Evolutionary conservation across 2,329 filamentous ascomycete genomes (phyloP).

Genomic region (Penicillium italicum): DNA sequence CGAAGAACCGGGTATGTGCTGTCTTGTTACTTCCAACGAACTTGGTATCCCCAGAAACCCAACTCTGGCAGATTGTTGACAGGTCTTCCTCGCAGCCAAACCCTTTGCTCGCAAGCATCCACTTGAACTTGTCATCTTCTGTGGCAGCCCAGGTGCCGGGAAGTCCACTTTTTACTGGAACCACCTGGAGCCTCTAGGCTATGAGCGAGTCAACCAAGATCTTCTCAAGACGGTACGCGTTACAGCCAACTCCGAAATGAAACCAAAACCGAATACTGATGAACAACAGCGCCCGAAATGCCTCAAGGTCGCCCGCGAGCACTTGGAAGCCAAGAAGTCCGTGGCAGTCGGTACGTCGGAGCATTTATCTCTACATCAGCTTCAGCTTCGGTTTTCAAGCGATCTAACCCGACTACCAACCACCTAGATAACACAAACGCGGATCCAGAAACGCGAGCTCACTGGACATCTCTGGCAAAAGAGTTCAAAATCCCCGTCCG

Average conservation of each 20-base stretch:
- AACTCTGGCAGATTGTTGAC: not conserved
- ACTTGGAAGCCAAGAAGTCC: slow-evolving; percentile 62
- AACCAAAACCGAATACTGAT: not conserved
- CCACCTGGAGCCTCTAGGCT: slow-evolving; percentile 71
- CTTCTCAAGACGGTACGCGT: slow-evolving; percentile 63
- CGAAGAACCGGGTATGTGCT: slow-evolving; percentile 34
- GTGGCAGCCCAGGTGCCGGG: slow-evolving; percentile 82
- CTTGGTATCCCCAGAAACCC: not conserved
- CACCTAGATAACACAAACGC: slow-evolving; percentile 92
- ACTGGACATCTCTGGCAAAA: slow-evolving; percentile 73
- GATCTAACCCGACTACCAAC: slow-evolving; percentile 10
- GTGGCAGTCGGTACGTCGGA: slow-evolving; percentile 69
- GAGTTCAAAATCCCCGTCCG: slow-evolving; percentile 71
- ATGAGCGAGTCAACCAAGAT: slow-evolving; percentile 87
- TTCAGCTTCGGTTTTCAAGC: slow-evolving; percentile 2
- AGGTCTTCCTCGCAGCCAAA: slow-evolving; percentile 8
- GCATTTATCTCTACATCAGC: not conserved
- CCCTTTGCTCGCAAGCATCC: slow-evolving; percentile 58
- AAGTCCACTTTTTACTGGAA: slow-evolving; percentile 90
- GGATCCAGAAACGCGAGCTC: slow-evolving; percentile 68
- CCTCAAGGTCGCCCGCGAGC: slow-evolving; percentile 66
- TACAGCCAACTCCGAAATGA: not conserved
- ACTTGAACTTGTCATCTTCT: slow-evolving; percentile 77
- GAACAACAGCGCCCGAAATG: slow-evolving; percentile 55
- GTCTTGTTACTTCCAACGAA: not conserved